Evolutionary conservation across 2,329 filamentous ascomycete species (phyloP).

Genomic region (Fusarium miscanthi): DNA sequence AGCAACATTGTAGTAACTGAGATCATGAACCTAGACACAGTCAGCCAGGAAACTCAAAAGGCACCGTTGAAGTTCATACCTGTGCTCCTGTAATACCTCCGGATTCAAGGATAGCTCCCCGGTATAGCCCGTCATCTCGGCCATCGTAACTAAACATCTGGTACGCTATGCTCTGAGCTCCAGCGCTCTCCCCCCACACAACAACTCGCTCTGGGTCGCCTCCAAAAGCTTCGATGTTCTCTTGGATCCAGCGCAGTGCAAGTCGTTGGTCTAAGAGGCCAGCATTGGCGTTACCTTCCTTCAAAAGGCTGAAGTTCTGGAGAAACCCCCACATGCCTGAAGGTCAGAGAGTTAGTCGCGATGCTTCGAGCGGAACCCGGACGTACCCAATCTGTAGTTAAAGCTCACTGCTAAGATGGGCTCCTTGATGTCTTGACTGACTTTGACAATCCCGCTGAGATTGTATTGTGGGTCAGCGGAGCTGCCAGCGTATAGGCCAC

Average conservation of each 20-base stretch:
- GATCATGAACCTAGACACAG: slow-evolving; percentile 34
- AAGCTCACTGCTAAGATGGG: slow-evolving; percentile 65
- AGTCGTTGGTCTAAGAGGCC: slow-evolving; percentile 63
- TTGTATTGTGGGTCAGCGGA: slow-evolving; percentile 59
- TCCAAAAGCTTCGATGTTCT: slow-evolving; percentile 64
- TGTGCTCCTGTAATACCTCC: slow-evolving; percentile 50
- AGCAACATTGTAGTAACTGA: slow-evolving; percentile 44
- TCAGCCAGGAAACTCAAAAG: neutral
- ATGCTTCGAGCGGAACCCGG: neutral
- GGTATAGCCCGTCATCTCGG: slow-evolving; percentile 65
- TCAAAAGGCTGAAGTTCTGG: slow-evolving; percentile 56
- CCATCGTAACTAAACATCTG: slow-evolving; percentile 68
- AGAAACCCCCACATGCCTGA: slow-evolving; percentile 62
- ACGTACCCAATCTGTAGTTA: slow-evolving; percentile 61
- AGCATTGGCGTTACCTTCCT: slow-evolving; percentile 58
- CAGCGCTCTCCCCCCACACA: slow-evolving; percentile 61
- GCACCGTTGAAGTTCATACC: neutral
- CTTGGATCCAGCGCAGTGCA: slow-evolving; percentile 62
- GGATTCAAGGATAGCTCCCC: slow-evolving; percentile 64
- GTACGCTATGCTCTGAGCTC: slow-evolving; percentile 54
- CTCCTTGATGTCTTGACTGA: slow-evolving; percentile 62
- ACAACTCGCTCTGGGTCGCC: slow-evolving; percentile 59
- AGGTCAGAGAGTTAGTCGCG: neutral
- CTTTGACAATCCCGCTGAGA: slow-evolving; percentile 55
- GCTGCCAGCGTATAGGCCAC: slow-evolving; percentile 63